Base-by-base conservation (phyloP, 371 early-diverging fungal genomes). In the Apophysomyces elegans region DNA sequence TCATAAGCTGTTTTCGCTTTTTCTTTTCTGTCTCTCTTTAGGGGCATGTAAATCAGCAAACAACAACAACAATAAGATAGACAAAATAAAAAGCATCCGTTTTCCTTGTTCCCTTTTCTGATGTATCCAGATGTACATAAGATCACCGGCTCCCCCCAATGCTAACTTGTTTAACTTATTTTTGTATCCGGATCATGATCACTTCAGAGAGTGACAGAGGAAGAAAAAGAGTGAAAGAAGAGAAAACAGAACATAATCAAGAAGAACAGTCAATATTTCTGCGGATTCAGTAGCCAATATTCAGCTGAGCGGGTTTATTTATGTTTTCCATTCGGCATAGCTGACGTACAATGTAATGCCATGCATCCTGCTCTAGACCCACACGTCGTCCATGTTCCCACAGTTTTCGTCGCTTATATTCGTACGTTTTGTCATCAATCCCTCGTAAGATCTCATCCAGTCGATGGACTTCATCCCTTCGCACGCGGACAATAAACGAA, bases 281-380 rank as follows among this genome's bases (percentile, higher is more conserved):
- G 26, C 26, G 26, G 26, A 26, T 26, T 70, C 69, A 81, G 68
- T 81, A 77, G 9, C 82, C 79, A 47, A 83, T 67, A 0, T 67
- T 64, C 7, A 83, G 75, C 16, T 79, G 78, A 12, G 63, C 74
- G 12, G 83, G 80, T 16, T 64, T 70, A 58, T 77, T 59, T 60
- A 80, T 71, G 13, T 68, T 63, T 26, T 69, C 73, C 67, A 75
- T 79, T 14, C 86, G 71, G 63, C 86, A 86, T 12, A 86, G 60
- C 36, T 83, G 80, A 7, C 86, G 72, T 4, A 79, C 80, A 56
- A 86, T 86, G 59, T 73, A 77, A 67, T 86, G 86, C 86, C 86
- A 86, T 7, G 86, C 81, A 67, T 86, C 86, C 64, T 66, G 74
- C 21, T 79, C 79, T 12, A 86, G 60, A 14, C 79, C 75, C 5